These are phyloP conservation scores for Trichoderma hamatum DNA, from an alignment of 2,329 filamentous ascomycete genomes.

Conservation along the genomic window DNA sequence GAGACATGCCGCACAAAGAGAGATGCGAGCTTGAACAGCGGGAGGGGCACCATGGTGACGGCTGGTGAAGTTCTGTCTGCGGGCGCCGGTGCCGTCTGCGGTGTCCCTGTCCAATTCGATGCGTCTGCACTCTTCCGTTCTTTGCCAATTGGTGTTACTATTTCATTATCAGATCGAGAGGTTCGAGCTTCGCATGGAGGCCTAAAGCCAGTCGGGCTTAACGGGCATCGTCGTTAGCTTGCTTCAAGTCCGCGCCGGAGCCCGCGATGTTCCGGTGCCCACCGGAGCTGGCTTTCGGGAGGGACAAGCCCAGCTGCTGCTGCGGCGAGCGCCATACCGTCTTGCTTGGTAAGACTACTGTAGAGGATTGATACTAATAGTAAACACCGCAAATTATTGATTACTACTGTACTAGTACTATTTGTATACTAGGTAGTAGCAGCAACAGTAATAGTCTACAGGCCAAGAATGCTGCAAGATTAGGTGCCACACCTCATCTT, in stretches of 20 bases:
- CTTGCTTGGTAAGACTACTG: neutral
- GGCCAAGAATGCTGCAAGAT: neutral
- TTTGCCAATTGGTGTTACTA: neutral
- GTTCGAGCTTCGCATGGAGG: constrained; percentile 16
- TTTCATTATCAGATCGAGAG: neutral
- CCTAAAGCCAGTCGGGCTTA: neutral
- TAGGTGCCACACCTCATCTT: neutral
- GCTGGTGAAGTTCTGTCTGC: neutral
- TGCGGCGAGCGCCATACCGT: neutral
- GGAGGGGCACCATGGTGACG: constrained; percentile 62
- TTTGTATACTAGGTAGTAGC: neutral
- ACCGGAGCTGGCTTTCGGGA: constrained; percentile 2
- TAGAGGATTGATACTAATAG: neutral
- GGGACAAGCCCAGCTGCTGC: neutral
- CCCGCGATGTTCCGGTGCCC: constrained; percentile 28
- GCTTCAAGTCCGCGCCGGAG: constrained; percentile 14
- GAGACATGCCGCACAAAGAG: constrained; percentile 68
- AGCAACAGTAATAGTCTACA: neutral
- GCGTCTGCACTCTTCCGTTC: neutral
- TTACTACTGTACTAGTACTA: too few relatives aligned
- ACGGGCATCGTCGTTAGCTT: neutral
- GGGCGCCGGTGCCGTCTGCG: constrained; percentile 1
- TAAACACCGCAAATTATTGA: neutral
- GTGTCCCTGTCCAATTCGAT: constrained; percentile 12
- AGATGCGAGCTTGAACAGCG: constrained; percentile 67